Percentiles rank a stretch among this genome's conserved stretches.
Conservation (phyloP, 345 rosid species). For the Populus nigra region DNA sequence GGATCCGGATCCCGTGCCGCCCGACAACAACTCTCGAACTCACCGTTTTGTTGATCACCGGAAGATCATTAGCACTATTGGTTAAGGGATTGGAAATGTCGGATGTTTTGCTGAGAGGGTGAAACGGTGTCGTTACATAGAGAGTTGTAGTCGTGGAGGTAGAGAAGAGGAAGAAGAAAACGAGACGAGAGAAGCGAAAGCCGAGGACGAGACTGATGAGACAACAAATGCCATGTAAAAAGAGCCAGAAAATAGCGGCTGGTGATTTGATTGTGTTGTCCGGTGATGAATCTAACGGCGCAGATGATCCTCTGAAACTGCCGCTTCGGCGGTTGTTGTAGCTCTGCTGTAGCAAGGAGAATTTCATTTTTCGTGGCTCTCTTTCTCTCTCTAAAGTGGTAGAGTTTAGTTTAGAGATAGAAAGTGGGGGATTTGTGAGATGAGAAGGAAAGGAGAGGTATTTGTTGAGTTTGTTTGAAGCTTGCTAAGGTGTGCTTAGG, state of each 20-base stretch:
- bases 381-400: background rate
- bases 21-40: constrained; percentile 86
- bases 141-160: constrained; percentile 45
- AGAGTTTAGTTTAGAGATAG: background rate
- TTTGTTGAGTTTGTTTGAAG: constrained; percentile 4
- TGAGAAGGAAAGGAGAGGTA: background rate
- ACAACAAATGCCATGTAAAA: constrained; percentile 78
- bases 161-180: constrained; percentile 86
- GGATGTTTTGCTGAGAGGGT: constrained; percentile 16
- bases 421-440: background rate
- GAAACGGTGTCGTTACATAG: constrained; percentile 60
- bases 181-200: constrained; percentile 85
- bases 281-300: constrained; percentile 57
- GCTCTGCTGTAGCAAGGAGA: constrained; percentile 79
- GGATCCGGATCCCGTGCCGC: constrained; percentile 99
- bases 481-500: background rate
- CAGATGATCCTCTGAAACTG: constrained; percentile 53
- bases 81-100: constrained; percentile 26
- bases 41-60: constrained; percentile 36
- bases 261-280: constrained; percentile 62
- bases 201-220: constrained; percentile 85
- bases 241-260: constrained; percentile 67
- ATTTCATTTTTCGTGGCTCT: constrained; percentile 51
- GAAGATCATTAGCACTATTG: constrained; percentile 14
- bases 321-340: constrained; percentile 68